Base-by-base conservation (phyloP, 148 eudicot genomes). In the Amaranthus hypochondriacus region DNA sequence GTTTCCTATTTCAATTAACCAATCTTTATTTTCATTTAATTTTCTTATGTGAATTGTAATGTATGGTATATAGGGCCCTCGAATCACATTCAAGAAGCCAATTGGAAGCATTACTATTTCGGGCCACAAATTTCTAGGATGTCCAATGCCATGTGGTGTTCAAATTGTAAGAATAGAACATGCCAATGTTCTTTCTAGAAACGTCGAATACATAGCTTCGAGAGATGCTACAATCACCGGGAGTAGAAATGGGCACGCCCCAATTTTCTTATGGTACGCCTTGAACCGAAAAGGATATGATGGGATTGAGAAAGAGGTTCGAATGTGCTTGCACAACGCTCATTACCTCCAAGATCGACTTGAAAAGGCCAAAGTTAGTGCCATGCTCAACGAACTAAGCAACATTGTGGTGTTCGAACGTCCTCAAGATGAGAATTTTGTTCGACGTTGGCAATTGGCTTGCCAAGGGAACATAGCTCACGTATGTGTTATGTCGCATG, bases 91-190 rank as follows among this genome's bases (percentile, higher is more conserved):
- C 76, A 89, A 87, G 82, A 91, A 91, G 81, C 97, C 91, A 9
- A 86, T 91, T 15, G 97, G 90, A 10, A 91, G 97, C 68, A 91
- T 91, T 12, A 87, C 91, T 70, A 91, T 91, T 6, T 91, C 97
- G 9, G 93, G 97, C 49, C 93, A 87, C 83, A 91, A 91, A 82
- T 89, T 89, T 59, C 88, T 91, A 39, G 97, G 97, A 48, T 87
- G 91, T 81, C 93, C 97, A 21, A 87, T 87, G 93, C 97, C 97
- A 5, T 89, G 97, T 68, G 97, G 97, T 21, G 88, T 91, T 48
- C 97, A 91, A 53, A 63, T 91, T 57, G 87, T 91, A 59, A 87
- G 93, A 57, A 82, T 87, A 48, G 71, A 89, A 63, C 91, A 91
- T 79, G 86, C 89, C 14, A 82, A 82, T 52, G 87, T 79, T 18